These are phyloP conservation scores for Pythium chondricola DNA, from an alignment of 352 stramenopile genomes.

Conservation along the genomic window DNA sequence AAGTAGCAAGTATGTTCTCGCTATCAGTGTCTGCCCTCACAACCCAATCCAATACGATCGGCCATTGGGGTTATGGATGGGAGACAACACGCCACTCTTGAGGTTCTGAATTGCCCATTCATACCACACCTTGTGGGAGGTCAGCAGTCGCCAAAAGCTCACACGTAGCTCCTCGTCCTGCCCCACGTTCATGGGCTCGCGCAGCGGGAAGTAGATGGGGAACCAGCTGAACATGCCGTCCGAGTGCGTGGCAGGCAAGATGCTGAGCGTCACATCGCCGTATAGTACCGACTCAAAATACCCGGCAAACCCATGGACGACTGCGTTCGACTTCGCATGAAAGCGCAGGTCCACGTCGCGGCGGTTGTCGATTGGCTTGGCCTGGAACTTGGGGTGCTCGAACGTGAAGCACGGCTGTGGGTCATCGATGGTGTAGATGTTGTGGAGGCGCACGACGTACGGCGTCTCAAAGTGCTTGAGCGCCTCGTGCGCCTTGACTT, in stretches of 20 bases:
- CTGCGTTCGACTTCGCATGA: conserved; percentile 37
- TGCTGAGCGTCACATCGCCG: conserved; percentile 91
- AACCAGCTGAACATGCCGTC: conserved; percentile 99
- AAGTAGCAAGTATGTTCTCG: too few relatives aligned
- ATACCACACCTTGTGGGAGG: conserved; percentile 94
- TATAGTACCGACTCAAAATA: conserved; percentile 97
- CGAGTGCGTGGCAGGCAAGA: conserved; percentile 93
- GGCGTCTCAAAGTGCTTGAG: conserved; percentile 92
- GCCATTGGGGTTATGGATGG: conserved; percentile 97
- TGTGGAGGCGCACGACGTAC: conserved; percentile 96
- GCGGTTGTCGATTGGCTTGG: conserved; percentile 75
- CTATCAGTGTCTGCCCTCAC: conserved; percentile 29
- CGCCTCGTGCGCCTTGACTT: conserved; percentile 73
- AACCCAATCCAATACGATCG: conserved; percentile 94
- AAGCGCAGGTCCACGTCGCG: conserved; percentile 59
- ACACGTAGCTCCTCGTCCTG: conserved; percentile 76
- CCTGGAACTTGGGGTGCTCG: conserved; percentile 81
- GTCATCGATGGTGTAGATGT: conserved; percentile 82
- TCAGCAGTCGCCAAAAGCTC: conserved; percentile 91
- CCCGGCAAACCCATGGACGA: conserved; percentile 94
- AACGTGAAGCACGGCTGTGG: conserved; percentile 93
- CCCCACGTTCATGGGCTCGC: conserved; percentile 81
- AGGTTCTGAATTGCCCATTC: conserved; percentile 91
- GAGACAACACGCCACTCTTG: conserved; percentile 34
- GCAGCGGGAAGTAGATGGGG: conserved; percentile 97